Base-by-base conservation (phyloP, 2,329 filamentous ascomycete species). In the Arachnomyces sp. region DNA sequence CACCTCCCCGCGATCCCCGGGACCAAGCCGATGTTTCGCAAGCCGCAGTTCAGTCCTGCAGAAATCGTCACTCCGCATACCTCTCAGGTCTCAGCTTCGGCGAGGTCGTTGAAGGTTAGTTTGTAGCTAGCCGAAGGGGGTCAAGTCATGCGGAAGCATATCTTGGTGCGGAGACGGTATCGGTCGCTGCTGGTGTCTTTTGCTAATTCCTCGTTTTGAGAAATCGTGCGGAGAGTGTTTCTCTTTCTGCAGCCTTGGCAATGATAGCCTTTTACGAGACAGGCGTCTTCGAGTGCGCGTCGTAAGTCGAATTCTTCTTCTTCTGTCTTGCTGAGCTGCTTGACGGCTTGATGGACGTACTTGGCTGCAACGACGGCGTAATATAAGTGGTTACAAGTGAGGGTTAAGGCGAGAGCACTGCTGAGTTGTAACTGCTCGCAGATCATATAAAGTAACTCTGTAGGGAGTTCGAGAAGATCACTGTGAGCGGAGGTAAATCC, bases 91-190 rank as follows among this genome's bases (percentile, higher is more conserved):
- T 35, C 15, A n/a, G 17, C 12, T 12, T 18, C 33, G 12, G 12
- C 13, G 3, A 35, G n/a, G 4, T 37, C 34, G n/a, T 37, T 21
- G 15, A 37, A 37, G 15, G 16, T 37, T 28, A 28, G 13, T 7
- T 37, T 21, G 16, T 28, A 12, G 15, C 17, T n/a, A 13, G 16
- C n/a, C n/a, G n/a, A n/a, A n/a, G 5, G n/a, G 34, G 34, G 13
- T n/a, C 12, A 28, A 29, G 7, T n/a, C n/a, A n/a, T n/a, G 7
- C n/a, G 13, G 34, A 37, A 37, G 18, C 25, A 37, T 28, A 28
- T 37, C 17, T 28, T 37, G 8, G 34, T 37, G 28, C 17, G 34
- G 21, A 37, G 34, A 28, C 34, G 28, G 28, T 37, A 37, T n/a
- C 34, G 34, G 8, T 37, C 21, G 25, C 28, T 37, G 25, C 28